Conservation (phyloP, 78 protist genomes). For the Tieghemostelium lacteum region DNA sequence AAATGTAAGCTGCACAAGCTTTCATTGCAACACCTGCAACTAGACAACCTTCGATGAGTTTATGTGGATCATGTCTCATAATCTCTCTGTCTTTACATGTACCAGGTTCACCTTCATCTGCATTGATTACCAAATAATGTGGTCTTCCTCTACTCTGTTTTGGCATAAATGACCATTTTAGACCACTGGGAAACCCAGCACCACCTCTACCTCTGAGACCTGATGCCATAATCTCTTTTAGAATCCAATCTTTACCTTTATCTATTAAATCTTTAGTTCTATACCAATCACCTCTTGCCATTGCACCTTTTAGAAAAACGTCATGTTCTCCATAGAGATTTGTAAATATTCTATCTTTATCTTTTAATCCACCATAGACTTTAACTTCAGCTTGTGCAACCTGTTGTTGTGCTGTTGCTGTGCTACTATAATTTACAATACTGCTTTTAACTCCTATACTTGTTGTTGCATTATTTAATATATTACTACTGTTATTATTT, state of each 20-base stretch:
- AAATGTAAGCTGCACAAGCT: constrained; percentile 98
- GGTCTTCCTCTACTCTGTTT: constrained; percentile 87
- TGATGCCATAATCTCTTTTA: constrained; percentile 93
- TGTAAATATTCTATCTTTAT: constrained; percentile 97
- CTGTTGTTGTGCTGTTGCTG: constrained; percentile 9
- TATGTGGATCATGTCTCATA: constrained; percentile 99
- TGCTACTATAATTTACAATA: neutral
- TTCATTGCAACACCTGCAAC: constrained; percentile 98
- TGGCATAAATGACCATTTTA: constrained; percentile 95
- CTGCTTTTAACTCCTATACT: neutral
- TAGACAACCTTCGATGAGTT: constrained; percentile 97
- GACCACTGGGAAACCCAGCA: constrained; percentile 98
- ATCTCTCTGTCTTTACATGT: constrained; percentile 99
- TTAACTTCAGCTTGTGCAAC: constrained; percentile 13
- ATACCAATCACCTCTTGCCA: constrained; percentile 97
- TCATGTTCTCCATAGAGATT: constrained; percentile 97
- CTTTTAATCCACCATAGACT: constrained; percentile 90
- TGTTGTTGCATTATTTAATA: neutral
- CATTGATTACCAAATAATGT: constrained; percentile 98
- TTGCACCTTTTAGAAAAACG: constrained; percentile 89
- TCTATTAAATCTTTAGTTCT: constrained; percentile 92
- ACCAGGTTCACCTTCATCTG: constrained; percentile 99
- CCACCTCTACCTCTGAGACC: constrained; percentile 88
- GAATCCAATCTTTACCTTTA: constrained; percentile 91
- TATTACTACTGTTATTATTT: neutral